A percentile compares a stretch with the other conserved stretches of the same genome.
Evolutionary conservation across 805 yeast species (phyloP).

Genomic region (Pichia exigua): DNA sequence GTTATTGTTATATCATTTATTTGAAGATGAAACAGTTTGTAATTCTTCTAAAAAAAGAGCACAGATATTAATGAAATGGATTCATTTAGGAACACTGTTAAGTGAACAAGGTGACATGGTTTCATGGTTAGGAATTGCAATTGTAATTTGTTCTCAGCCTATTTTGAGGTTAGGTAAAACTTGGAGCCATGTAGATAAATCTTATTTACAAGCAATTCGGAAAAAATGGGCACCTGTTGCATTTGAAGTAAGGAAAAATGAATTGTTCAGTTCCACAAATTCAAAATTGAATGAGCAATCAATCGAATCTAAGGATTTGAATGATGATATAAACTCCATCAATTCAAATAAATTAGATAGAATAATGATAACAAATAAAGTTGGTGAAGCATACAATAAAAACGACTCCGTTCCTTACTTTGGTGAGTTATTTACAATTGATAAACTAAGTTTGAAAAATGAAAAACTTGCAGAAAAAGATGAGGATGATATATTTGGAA

Average conservation of each 20-base stretch:
- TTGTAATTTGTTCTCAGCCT: constrained; percentile 75
- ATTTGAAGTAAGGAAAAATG: constrained; percentile 71
- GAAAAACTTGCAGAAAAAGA: constrained; percentile 10
- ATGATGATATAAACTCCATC: neutral
- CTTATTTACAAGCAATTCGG: constrained; percentile 50
- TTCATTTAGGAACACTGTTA: constrained; percentile 67
- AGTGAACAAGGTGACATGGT: constrained; percentile 87
- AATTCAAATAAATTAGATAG: constrained; percentile 25
- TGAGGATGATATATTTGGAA: constrained; percentile 1
- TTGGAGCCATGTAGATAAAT: constrained; percentile 66
- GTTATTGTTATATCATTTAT: constrained; percentile 59
- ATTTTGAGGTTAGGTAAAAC: constrained; percentile 62
- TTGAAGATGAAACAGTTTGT: constrained; percentile 38
- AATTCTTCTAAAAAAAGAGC: constrained; percentile 45
- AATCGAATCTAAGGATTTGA: neutral
- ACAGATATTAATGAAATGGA: constrained; percentile 69
- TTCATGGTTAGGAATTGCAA: constrained; percentile 86
- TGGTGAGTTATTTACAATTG: constrained; percentile 65
- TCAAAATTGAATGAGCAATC: constrained; percentile 15
- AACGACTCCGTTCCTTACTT: constrained; percentile 80
- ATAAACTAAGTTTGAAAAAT: constrained; percentile 14
- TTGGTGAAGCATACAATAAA: constrained; percentile 70
- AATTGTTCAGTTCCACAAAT: constrained; percentile 26
- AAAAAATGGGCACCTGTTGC: constrained; percentile 91
- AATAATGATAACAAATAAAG: constrained; percentile 80